Evolutionary conservation across 2,329 filamentous ascomycete genomes (phyloP).

Genomic region (Cladosporium phlei): DNA sequence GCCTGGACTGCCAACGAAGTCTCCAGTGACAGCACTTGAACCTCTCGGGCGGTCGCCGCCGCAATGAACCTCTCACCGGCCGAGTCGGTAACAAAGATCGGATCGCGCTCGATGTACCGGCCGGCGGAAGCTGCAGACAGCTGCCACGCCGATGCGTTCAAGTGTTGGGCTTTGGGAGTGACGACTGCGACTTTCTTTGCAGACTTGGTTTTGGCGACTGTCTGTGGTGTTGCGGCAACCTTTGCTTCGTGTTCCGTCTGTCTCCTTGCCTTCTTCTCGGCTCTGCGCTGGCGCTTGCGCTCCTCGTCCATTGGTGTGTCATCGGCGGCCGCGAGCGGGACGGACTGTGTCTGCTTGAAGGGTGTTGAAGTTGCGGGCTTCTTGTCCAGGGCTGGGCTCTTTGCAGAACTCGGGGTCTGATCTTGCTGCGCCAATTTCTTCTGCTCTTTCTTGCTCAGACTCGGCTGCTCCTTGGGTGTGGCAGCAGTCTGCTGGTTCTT

Average conservation of each 20-base stretch:
- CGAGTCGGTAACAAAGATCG: slow-evolving; percentile 51
- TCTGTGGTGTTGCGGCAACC: slow-evolving; percentile 3
- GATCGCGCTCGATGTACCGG: slow-evolving; percentile 52
- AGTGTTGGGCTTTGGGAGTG: slow-evolving; percentile 13
- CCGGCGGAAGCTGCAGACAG: slow-evolving; percentile 51
- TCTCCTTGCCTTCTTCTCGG: slow-evolving; percentile 22
- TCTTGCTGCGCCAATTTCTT: slow-evolving; percentile 7
- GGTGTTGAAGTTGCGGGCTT: not conserved
- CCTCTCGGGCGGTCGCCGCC: slow-evolving; percentile 27
- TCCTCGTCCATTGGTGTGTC: slow-evolving; percentile 2
- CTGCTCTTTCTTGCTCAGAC: slow-evolving; percentile 8
- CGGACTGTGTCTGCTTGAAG: not conserved
- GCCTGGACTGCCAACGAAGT: slow-evolving; percentile 71
- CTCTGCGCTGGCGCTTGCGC: slow-evolving; percentile 14
- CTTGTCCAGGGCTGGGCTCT: slow-evolving; percentile 1
- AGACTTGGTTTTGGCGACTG: slow-evolving; percentile 1
- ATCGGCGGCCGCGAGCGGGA: not conserved
- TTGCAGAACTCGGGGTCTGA: slow-evolving; percentile 3
- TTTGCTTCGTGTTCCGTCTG: slow-evolving; percentile 8
- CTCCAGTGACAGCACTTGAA: slow-evolving; percentile 56
- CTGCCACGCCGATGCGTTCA: slow-evolving; percentile 35
- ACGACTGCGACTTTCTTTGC: slow-evolving; percentile 5
- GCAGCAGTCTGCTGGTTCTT: not conserved
- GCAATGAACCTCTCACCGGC: slow-evolving; percentile 26
- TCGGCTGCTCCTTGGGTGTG: slow-evolving; percentile 7